Evolutionary conservation across 768 basidiomycete genomes (phyloP).

Genomic region (Scleroderma bovista): DNA sequence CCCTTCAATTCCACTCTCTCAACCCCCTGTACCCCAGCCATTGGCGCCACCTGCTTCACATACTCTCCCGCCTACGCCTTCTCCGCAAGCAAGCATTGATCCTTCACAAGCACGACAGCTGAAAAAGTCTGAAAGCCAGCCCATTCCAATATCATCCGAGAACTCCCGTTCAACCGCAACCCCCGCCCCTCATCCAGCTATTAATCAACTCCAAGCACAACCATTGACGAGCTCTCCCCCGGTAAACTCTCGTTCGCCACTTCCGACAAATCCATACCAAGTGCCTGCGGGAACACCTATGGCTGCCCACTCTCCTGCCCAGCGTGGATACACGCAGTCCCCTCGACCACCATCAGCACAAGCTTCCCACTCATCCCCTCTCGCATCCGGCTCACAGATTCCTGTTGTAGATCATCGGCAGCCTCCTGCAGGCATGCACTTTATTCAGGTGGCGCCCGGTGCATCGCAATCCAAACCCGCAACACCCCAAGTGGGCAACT

Average conservation of each 20-base stretch:
- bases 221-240: conserved; percentile 24
- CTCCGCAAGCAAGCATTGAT: conserved; percentile 25
- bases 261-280: conserved; percentile 16
- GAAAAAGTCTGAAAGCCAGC: conserved; percentile 22
- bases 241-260: conserved; percentile 24
- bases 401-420: conserved; percentile 20
- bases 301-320: conserved; percentile 24
- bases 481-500: conserved; percentile 24
- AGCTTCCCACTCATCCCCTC: conserved; percentile 27
- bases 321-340: conserved; percentile 30
- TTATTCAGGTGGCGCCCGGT: conserved; percentile 21
- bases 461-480: conserved; percentile 22
- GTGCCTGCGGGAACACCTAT: conserved; percentile 14
- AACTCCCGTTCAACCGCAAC: conserved; percentile 25
- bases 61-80: conserved; percentile 20
- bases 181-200: conserved; percentile 26
- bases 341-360: conserved; percentile 30
- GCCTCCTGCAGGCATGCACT: conserved; percentile 18
- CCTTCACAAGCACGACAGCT: conserved; percentile 17
- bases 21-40: conserved; percentile 31
- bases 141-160: conserved; percentile 25
- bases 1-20: conserved; percentile 24
- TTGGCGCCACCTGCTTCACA: conserved; percentile 32
- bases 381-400: conserved; percentile 23
- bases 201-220: conserved; percentile 31